Percentiles rank a stretch among this genome's conserved stretches.
These are phyloP conservation scores for Centaurea solstitialis DNA, from an alignment of 129 eudicot genomes.

Conservation along the genomic window DNA sequence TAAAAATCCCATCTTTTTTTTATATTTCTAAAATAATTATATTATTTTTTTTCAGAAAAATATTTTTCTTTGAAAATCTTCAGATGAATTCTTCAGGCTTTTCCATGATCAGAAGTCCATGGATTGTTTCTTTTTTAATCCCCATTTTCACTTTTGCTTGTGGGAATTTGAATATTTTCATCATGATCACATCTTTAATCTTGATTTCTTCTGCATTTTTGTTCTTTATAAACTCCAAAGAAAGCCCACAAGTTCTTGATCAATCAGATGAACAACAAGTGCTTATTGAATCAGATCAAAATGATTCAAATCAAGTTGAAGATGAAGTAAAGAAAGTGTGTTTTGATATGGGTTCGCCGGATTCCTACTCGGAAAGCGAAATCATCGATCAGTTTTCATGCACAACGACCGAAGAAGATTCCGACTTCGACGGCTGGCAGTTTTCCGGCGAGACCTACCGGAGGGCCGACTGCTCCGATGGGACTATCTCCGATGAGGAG, in stretches of 20 bases:
- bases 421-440: conserved; percentile 48
- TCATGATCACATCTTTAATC: conserved; percentile 31
- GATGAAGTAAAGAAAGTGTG: background rate
- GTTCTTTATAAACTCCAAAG: conserved; percentile 35
- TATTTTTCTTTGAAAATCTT: background rate
- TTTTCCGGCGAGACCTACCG: conserved; percentile 26
- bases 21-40: background rate
- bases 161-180: conserved; percentile 25
- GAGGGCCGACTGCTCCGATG: conserved; percentile 57
- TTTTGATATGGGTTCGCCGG: conserved; percentile 34
- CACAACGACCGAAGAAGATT: conserved; percentile 59
- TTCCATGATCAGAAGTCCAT: conserved; percentile 32
- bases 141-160: conserved; percentile 33
- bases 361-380: conserved; percentile 54
- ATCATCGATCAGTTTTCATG: conserved; percentile 38
- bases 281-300: background rate
- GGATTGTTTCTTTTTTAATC: conserved; percentile 40
- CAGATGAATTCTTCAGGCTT: conserved; percentile 43
- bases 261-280: background rate
- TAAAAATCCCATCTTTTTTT: background rate
- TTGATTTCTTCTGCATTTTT: conserved; percentile 38
- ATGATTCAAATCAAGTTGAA: background rate
- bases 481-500: conserved; percentile 90
- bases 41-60: background rate
- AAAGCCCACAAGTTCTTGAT: conserved; percentile 15